Conservation (phyloP, 306 rosid species). For the Trifolium dubium region DNA sequence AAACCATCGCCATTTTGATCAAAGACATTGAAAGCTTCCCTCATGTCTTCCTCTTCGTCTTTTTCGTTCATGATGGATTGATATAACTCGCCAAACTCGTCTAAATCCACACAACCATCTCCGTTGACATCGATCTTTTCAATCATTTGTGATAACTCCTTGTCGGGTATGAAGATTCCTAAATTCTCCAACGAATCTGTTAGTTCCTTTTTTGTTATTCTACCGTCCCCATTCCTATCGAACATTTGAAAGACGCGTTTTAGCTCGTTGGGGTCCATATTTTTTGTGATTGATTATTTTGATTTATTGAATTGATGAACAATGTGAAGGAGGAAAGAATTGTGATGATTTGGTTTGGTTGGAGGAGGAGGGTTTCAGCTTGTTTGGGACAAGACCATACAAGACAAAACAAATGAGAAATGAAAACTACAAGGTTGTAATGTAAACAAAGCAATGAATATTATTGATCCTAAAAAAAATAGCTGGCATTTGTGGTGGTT, state of each 20-base stretch:
- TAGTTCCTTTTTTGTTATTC: slow-evolving; percentile 70
- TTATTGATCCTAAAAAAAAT: neutral
- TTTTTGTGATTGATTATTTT: slow-evolving; percentile 8
- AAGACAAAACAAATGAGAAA: slow-evolving; percentile 17
- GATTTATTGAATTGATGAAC: neutral
- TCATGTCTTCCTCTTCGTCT: slow-evolving; percentile 79
- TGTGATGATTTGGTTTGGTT: neutral
- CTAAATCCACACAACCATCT: slow-evolving; percentile 76
- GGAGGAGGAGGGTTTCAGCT: slow-evolving; percentile 4
- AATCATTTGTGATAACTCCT: slow-evolving; percentile 68
- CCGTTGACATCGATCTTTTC: slow-evolving; percentile 70
- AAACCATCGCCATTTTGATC: slow-evolving; percentile 87
- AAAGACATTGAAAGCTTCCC: slow-evolving; percentile 82
- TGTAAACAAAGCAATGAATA: slow-evolving; percentile 2
- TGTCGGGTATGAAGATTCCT: slow-evolving; percentile 72
- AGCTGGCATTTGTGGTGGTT: slow-evolving; percentile 22
- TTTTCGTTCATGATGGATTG: slow-evolving; percentile 68
- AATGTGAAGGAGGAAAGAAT: neutral
- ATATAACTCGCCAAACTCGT: slow-evolving; percentile 75
- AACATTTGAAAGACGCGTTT: slow-evolving; percentile 78
- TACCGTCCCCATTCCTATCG: slow-evolving; percentile 81
- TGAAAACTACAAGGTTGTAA: slow-evolving; percentile 3
- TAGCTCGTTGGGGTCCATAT: slow-evolving; percentile 67
- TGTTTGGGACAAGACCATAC: slow-evolving; percentile 23
- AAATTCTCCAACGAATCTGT: slow-evolving; percentile 70